phyloP scores from a whole-genome alignment of 495 filamentous ascomycete genomes.

The Aspergillus sparsus region DNA sequence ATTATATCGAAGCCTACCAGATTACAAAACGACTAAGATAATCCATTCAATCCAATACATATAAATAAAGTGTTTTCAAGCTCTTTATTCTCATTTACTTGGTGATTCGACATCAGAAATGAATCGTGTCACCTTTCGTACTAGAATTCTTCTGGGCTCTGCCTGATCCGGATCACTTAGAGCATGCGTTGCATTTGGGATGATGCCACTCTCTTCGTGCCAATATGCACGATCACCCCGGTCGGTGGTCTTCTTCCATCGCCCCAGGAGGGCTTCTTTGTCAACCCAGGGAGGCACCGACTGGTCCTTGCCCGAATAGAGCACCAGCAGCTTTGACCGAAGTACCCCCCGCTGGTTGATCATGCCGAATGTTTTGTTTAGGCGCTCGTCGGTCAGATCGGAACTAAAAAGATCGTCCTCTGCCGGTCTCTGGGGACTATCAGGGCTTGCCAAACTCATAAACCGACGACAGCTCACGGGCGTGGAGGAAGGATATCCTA shows the following conservation, averaged over 20 bases:
- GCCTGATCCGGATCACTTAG: slow-evolving; percentile 50
- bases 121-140: slow-evolving; percentile 29
- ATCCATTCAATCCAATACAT: too few relatives aligned
- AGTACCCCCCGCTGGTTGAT: slow-evolving; percentile 54
- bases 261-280: slow-evolving; percentile 59
- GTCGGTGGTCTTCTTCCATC: slow-evolving; percentile 63
- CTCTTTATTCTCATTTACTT: too few relatives aligned
- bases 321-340: slow-evolving; percentile 42
- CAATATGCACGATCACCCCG: slow-evolving; percentile 34
- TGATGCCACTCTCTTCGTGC: slow-evolving; percentile 37
- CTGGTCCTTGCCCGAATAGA: slow-evolving; percentile 74
- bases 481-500: slow-evolving; percentile 40
- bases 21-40: too few relatives aligned
- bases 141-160: slow-evolving; percentile 40
- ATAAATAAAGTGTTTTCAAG: too few relatives aligned
- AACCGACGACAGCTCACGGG: slow-evolving; percentile 67
- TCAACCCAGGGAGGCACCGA: slow-evolving; percentile 65
- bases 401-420: slow-evolving; percentile 89
- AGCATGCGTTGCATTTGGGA: slow-evolving; percentile 49
- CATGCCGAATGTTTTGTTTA: slow-evolving; percentile 64
- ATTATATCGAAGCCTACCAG: too few relatives aligned
- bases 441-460: slow-evolving; percentile 60
- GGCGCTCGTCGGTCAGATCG: slow-evolving; percentile 61
- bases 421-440: slow-evolving; percentile 52
- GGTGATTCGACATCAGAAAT: too few relatives aligned